Base-by-base conservation (phyloP, 2,329 filamentous ascomycete species). In the Scedosporium apiospermum region DNA sequence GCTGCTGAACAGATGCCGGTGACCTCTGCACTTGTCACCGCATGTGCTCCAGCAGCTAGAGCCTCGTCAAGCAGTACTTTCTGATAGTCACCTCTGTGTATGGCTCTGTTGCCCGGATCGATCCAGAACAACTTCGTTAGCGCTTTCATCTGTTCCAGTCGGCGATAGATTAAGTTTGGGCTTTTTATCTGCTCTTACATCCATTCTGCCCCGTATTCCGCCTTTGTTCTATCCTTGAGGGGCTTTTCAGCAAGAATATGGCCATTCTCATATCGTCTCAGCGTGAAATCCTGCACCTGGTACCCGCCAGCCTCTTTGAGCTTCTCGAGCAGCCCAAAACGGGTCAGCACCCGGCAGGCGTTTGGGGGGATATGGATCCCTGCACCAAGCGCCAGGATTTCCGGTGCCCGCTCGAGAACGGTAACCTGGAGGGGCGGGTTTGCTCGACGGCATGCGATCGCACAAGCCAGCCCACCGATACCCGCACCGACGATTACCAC, bases 281-380 rank as follows among this genome's bases (percentile, higher is more conserved):
- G 57, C n/a, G 34, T 60, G 44, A 63, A 63, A n/a, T 57, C 18
- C 18, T 59, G 42, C 46, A 63, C 62, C 41, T 63, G 44, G 30
- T 63, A 63, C 4, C 62, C 62, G 14, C 62, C 62, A 55, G 62
- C 62, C 1, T 63, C 23, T 38, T 60, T 60, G 1, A 63, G 44
- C 21, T 60, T 63, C 14, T 44, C 62, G 10, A 63, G 21, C 21
- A 63, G 57, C 7, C 62, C 62, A 53, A 63, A 63, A 10, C 53
- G 38, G 6, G 62, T 27, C 57, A 63, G 34, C 16, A 63, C 53
- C 9, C 62, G 57, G 18, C 62, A 63, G 9, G 26, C 62, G 42
- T 63, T 63, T 3, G 62, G 62, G 26, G 62, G 62, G 27, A 63
- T 63, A 44, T 63, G 62, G 30, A 63, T 63, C 16, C 62, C 62